A percentile compares a stretch with the other conserved stretches of the same genome.
Conservation (phyloP, 208 protist species). For the Leishmania turanica region DNA sequence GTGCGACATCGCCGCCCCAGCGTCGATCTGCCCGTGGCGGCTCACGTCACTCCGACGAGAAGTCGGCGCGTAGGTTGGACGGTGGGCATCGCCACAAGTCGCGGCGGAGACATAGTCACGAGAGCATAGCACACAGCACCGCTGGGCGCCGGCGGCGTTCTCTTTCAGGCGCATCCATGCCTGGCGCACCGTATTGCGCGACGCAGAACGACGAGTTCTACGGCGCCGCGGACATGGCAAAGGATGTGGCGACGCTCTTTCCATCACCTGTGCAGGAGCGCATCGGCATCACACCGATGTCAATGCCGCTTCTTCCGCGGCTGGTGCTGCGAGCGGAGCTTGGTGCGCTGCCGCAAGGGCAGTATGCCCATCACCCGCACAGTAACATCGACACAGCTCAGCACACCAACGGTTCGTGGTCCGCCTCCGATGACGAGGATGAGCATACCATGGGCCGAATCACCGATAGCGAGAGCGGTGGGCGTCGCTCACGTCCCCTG, state of each 20-base stretch:
- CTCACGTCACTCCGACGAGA: neutral
- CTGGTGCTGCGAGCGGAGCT: slow-evolving; percentile 10
- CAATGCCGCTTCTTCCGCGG: slow-evolving; percentile 17
- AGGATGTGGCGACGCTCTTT: slow-evolving; percentile 14
- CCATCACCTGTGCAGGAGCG: neutral
- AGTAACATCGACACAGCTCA: neutral
- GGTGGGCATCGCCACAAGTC: neutral
- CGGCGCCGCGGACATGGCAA: slow-evolving; percentile 6
- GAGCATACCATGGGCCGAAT: neutral
- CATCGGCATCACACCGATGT: slow-evolving; percentile 30
- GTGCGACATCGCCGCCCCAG: neutral
- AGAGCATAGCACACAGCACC: neutral
- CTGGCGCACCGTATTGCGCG: slow-evolving; percentile 14
- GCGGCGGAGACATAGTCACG: neutral
- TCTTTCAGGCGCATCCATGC: neutral
- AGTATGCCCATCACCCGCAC: neutral
- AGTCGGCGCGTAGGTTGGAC: neutral
- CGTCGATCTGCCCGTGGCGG: neutral
- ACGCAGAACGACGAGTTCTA: slow-evolving; percentile 34
- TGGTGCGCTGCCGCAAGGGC: too few relatives aligned
- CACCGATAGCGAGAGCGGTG: neutral
- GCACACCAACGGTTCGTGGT: slow-evolving; percentile 5
- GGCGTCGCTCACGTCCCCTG: neutral
- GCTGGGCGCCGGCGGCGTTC: neutral
- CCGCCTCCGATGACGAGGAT: slow-evolving; percentile 2